Percentiles rank a stretch among this genome's conserved stretches.
These are phyloP conservation scores for Laetiporus sulphureus DNA, from an alignment of 1,284 basidiomycete genomes.

Conservation along the genomic window DNA sequence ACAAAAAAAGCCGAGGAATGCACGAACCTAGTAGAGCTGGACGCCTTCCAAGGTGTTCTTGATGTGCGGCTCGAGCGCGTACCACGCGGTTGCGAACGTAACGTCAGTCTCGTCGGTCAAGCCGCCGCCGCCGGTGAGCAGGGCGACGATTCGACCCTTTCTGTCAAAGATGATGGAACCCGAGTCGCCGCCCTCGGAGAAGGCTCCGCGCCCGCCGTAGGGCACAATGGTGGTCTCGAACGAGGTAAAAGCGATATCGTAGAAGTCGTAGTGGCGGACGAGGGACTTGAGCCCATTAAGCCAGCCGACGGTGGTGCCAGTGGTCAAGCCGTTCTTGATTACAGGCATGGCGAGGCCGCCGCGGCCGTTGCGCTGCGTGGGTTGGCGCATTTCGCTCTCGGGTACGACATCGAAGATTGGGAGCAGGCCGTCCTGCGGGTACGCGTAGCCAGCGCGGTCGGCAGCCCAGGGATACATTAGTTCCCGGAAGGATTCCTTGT, in stretches of 20 bases:
- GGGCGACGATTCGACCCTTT: constrained; percentile 19
- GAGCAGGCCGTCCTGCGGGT: constrained; percentile 24
- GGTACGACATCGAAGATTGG: constrained; percentile 15
- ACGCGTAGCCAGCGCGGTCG: constrained; percentile 17
- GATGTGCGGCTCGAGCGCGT: constrained; percentile 19
- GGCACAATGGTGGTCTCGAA: constrained; percentile 17
- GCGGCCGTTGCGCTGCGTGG: constrained; percentile 18
- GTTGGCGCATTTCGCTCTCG: constrained; percentile 18
- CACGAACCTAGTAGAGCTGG: constrained; percentile 16
- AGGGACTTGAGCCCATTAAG: constrained; percentile 23
- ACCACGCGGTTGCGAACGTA: constrained; percentile 24
- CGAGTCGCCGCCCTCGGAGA: constrained; percentile 24
- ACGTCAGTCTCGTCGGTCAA: constrained; percentile 13
- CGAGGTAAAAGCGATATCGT: constrained; percentile 13
- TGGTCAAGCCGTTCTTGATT: constrained; percentile 24
- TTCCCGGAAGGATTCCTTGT: constrained; percentile 18
- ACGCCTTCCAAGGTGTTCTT: constrained; percentile 17
- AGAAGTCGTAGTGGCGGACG: constrained; percentile 14
- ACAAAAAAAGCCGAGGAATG: constrained; percentile 11
- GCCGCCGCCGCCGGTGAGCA: constrained; percentile 22
- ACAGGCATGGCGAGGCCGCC: constrained; percentile 18
- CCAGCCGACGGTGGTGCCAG: constrained; percentile 25
- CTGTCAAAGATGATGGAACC: constrained; percentile 22
- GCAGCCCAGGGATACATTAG: constrained; percentile 24
- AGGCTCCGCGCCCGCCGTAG: constrained; percentile 17